These are phyloP conservation scores for Dothistroma septosporum DNA, from an alignment of 2,329 filamentous ascomycete species.

Conservation along the genomic window DNA sequence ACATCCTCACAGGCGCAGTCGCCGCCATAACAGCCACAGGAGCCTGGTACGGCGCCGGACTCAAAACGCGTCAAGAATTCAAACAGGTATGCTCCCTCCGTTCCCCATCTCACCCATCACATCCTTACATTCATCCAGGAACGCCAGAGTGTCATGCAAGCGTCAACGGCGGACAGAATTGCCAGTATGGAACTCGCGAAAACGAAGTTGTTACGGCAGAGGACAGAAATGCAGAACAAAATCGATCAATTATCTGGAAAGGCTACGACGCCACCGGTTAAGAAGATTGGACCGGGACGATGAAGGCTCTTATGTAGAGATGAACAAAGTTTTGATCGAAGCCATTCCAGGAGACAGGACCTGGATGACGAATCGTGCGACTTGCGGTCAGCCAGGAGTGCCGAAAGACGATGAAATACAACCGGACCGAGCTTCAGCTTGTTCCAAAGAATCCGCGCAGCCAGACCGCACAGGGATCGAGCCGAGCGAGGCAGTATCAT, in stretches of 20 bases:
- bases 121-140: conserved; percentile 38
- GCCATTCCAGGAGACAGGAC: too few species aligned
- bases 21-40: conserved; percentile 55
- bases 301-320: not conserved
- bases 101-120: not conserved
- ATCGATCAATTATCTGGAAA: conserved; percentile 49
- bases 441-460: too few species aligned
- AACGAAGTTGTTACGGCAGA: conserved; percentile 49
- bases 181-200: conserved; percentile 50
- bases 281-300: conserved; percentile 3
- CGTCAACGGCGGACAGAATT: conserved; percentile 53
- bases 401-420: too few species aligned
- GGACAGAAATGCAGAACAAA: conserved; percentile 54
- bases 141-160: conserved; percentile 42
- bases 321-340: not conserved
- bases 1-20: conserved; percentile 53
- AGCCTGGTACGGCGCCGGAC: conserved; percentile 56
- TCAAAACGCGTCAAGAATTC: conserved; percentile 53
- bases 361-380: too few species aligned
- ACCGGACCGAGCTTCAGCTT: too few species aligned
- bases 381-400: too few species aligned
- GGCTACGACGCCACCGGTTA: not conserved
- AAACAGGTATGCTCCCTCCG: conserved; percentile 52
- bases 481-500: too few species aligned
- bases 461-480: too few species aligned